Percentiles rank a stretch among this genome's conserved stretches.
Conservation (phyloP, 257 asterid genomes). For the Plectranthus barbatus region DNA sequence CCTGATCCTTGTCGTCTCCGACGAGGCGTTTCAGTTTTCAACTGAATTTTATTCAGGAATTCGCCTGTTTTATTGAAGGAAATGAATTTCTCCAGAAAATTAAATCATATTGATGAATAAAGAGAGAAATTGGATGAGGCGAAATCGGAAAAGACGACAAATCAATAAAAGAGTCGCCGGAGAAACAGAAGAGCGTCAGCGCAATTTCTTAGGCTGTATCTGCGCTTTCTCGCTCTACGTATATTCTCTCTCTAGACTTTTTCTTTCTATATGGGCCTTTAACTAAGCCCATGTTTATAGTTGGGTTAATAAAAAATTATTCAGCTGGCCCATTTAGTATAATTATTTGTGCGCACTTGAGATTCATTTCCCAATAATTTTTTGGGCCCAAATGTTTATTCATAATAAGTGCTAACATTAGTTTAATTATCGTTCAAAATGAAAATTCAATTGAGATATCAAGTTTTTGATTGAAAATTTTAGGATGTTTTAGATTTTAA, state of each 20-base stretch:
- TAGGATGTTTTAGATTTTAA: too few species aligned
- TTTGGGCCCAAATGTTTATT: too few species aligned
- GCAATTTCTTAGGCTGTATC: conserved; percentile 18
- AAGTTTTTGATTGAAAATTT: too few species aligned
- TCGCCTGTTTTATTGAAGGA: conserved; percentile 10
- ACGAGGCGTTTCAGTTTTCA: conserved; percentile 3
- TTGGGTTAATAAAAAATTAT: too few species aligned
- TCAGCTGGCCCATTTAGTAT: too few species aligned
- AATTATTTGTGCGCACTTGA: too few species aligned
- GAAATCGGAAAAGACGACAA: conserved; percentile 14
- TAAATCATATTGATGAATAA: not conserved
- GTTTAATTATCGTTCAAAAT: too few species aligned
- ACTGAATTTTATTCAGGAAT: not conserved
- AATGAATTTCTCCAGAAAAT: not conserved
- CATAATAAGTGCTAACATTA: too few species aligned
- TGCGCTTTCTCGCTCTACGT: not conserved
- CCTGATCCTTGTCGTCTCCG: conserved; percentile 5
- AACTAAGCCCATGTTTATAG: too few species aligned
- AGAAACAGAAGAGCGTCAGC: conserved; percentile 18
- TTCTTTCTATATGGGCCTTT: too few species aligned
- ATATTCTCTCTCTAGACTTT: not conserved
- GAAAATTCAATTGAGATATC: too few species aligned
- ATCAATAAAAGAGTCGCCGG: conserved; percentile 23
- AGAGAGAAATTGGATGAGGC: not conserved
- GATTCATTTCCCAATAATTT: too few species aligned